Percentiles rank a stretch among this genome's conserved stretches.
phyloP scores from a whole-genome alignment of 2,329 filamentous ascomycete species.

The Aureobasidium sp. region DNA sequence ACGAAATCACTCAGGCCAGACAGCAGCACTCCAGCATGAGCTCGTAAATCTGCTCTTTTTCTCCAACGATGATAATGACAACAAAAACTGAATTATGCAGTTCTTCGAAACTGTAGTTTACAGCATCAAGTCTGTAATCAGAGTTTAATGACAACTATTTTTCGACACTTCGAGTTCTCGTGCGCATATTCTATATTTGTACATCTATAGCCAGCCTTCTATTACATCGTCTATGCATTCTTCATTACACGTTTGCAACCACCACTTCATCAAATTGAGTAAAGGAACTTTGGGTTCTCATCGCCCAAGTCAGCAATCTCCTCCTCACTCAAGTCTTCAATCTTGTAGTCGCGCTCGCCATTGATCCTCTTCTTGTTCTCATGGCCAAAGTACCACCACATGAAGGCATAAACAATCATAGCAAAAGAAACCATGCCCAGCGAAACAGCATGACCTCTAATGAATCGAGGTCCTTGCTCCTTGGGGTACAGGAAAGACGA shows the following conservation, averaged over 20 bases:
- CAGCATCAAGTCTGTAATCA: neutral
- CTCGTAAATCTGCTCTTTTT: constrained; percentile 15
- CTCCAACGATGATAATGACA: neutral
- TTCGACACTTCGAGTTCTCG: neutral
- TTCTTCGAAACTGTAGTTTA: constrained; percentile 10
- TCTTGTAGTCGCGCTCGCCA: constrained; percentile 36
- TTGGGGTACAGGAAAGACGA: constrained; percentile 40
- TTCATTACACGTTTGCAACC: neutral
- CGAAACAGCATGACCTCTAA: constrained; percentile 47
- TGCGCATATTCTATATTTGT: neutral
- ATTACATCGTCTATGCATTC: neutral
- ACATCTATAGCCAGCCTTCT: neutral
- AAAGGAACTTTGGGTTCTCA: constrained; percentile 39
- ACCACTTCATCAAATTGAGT: constrained; percentile 27
- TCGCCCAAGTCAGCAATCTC: constrained; percentile 41
- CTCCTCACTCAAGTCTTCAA: constrained; percentile 36
- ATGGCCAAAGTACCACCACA: constrained; percentile 33
- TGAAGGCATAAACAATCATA: constrained; percentile 29
- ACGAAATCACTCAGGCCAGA: constrained; percentile 28
- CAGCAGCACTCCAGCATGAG: constrained; percentile 24
- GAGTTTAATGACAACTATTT: neutral
- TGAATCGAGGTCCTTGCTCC: constrained; percentile 39
- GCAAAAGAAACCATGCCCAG: constrained; percentile 44
- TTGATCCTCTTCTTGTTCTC: constrained; percentile 33
- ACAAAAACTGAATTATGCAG: neutral